phyloP scores from a whole-genome alignment of 139 green algal species.

The Tetradesmus lagerheimii region DNA sequence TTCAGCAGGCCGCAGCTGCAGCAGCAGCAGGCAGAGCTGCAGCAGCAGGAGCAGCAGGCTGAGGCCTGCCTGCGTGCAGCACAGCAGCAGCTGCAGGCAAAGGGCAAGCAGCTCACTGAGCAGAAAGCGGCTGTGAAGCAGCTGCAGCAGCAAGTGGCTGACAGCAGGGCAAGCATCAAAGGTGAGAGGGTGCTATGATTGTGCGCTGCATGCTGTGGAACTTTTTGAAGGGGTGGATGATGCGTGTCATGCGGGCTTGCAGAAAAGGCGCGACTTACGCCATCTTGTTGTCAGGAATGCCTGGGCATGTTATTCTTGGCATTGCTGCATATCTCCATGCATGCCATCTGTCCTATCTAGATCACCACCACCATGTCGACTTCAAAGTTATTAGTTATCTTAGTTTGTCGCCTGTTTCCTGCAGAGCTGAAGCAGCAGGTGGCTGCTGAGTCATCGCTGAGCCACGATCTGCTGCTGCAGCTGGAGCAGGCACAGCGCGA shows the following conservation, averaged over 20 bases:
- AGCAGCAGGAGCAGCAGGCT: conserved; percentile 24
- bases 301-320: too few species aligned
- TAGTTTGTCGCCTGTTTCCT: neutral
- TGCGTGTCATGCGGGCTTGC: neutral
- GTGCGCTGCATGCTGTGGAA: neutral
- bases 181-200: neutral
- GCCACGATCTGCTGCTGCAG: neutral
- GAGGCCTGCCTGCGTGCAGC: neutral
- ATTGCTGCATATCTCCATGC: neutral
- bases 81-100: conserved; percentile 1
- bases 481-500: conserved; percentile 1
- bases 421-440: conserved; percentile 33
- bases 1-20: neutral
- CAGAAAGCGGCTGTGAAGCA: neutral
- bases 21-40: neutral
- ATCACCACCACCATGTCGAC: too few species aligned
- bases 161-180: conserved; percentile 2
- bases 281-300: neutral
- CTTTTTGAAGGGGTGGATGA: neutral
- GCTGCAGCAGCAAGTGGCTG: neutral
- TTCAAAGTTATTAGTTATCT: too few species aligned
- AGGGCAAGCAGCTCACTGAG: neutral
- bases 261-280: neutral
- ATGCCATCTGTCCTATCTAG: too few species aligned
- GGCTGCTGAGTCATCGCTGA: neutral